These are phyloP conservation scores for Symbiotaphrina buchneri DNA, from an alignment of 495 filamentous ascomycete species.

Conservation along the genomic window DNA sequence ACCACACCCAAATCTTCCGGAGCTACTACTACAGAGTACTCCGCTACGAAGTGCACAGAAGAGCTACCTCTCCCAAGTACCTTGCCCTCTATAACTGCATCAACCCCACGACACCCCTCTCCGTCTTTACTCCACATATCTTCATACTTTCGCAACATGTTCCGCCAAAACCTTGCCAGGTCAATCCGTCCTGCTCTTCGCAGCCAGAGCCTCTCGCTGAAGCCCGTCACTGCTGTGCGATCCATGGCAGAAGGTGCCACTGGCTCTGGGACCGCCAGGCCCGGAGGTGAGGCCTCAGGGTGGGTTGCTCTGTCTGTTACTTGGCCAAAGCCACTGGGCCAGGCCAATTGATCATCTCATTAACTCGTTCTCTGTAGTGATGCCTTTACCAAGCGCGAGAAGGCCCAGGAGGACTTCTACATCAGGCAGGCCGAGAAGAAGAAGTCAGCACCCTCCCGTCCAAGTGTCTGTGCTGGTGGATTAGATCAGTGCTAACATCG, in stretches of 20 bases:
- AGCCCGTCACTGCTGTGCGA: too few species aligned
- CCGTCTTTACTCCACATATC: neutral
- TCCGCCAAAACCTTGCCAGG: slow-evolving; percentile 1
- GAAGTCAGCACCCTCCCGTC: slow-evolving; percentile 33
- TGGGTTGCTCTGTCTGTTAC: slow-evolving; percentile 7
- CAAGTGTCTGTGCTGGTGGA: too few species aligned
- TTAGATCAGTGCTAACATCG: too few species aligned
- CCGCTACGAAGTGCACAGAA: too few species aligned
- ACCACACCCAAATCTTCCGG: too few species aligned
- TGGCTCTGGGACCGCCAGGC: slow-evolving; percentile 19
- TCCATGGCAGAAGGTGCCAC: slow-evolving; percentile 21
- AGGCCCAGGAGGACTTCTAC: slow-evolving; percentile 61
- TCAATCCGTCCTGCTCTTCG: neutral
- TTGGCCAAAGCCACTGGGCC: neutral
- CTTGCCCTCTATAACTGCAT: too few species aligned
- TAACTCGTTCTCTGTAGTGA: slow-evolving; percentile 29
- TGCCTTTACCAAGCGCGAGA: slow-evolving; percentile 76
- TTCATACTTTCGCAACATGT: neutral
- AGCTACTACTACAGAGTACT: too few species aligned
- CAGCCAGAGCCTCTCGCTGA: too few species aligned
- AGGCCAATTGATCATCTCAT: neutral
- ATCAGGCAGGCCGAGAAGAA: slow-evolving; percentile 66
- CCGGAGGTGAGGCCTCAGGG: slow-evolving; percentile 17
- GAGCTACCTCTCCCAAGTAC: too few species aligned
- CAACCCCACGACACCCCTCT: too few species aligned